A percentile compares a stretch with the other conserved stretches of the same genome.
phyloP scores from a whole-genome alignment of 371 early-diverging fungal species.

The Conidiobolus incongruus region DNA sequence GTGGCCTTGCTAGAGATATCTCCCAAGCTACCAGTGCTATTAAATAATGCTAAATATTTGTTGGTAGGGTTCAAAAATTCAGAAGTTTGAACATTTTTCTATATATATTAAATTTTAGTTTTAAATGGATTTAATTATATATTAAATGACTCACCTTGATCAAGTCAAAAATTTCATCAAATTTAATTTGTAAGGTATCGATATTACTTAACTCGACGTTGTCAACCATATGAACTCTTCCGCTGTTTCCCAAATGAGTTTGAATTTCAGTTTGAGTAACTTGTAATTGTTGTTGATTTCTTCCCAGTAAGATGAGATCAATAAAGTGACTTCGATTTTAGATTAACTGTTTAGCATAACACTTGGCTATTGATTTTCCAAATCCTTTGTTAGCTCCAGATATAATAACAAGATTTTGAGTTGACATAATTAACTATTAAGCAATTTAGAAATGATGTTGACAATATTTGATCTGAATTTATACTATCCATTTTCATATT shows the following conservation, averaged over 20 bases:
- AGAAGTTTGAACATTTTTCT: neutral
- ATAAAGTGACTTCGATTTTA: constrained; percentile 6
- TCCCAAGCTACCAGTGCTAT: constrained; percentile 67
- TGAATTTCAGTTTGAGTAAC: constrained; percentile 3
- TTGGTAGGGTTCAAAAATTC: neutral
- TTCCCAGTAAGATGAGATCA: constrained; percentile 28
- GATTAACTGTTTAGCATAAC: neutral
- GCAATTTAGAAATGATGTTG: neutral
- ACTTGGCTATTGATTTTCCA: constrained; percentile 33
- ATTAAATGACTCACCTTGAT: neutral
- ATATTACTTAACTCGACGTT: constrained; percentile 6
- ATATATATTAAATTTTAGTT: no score
- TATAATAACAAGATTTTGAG: constrained; percentile 24
- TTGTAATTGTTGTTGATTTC: constrained; percentile 9
- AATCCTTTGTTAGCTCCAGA: constrained; percentile 72
- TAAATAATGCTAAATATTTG: constrained; percentile 25
- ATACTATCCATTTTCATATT: no score
- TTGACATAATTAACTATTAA: no score
- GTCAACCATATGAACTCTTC: constrained; percentile 8
- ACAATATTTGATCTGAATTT: neutral
- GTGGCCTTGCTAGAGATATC: constrained; percentile 34
- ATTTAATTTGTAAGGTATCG: constrained; percentile 5
- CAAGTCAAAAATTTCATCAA: constrained; percentile 8
- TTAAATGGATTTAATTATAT: neutral
- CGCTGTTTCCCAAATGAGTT: constrained; percentile 6